These are phyloP conservation scores for Aspergillus sclerotioniger DNA, from an alignment of 495 filamentous ascomycete genomes.

Conservation along the genomic window DNA sequence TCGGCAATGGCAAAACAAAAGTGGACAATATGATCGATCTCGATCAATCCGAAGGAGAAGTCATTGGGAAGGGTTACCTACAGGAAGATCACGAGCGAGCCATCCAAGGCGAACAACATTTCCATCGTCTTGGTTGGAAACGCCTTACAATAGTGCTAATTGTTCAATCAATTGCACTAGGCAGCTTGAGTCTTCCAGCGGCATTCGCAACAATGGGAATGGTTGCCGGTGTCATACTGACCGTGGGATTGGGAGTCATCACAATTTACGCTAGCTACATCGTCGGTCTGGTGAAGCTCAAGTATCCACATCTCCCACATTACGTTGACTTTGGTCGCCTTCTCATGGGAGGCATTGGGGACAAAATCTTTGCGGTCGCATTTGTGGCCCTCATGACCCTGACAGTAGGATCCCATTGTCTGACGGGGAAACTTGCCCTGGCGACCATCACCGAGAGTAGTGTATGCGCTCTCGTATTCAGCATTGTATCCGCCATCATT, in stretches of 20 bases:
- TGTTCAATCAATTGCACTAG: slow-evolving; percentile 63
- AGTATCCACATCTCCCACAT: slow-evolving; percentile 60
- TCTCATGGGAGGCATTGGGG: slow-evolving; percentile 58
- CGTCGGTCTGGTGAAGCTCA: slow-evolving; percentile 66
- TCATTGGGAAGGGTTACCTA: neutral
- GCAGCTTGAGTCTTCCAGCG: slow-evolving; percentile 55
- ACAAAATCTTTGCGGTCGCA: slow-evolving; percentile 57
- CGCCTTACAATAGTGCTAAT: slow-evolving; percentile 48
- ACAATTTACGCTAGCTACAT: slow-evolving; percentile 70
- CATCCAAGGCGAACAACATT: slow-evolving; percentile 18
- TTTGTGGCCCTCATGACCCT: slow-evolving; percentile 67
- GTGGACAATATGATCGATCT: neutral
- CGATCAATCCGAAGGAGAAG: neutral
- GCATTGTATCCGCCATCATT: slow-evolving; percentile 58
- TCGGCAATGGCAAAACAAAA: neutral
- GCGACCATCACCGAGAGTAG: slow-evolving; percentile 58
- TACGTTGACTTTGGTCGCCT: slow-evolving; percentile 64
- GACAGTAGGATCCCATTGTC: slow-evolving; percentile 65
- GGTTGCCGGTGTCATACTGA: slow-evolving; percentile 52
- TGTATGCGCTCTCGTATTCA: slow-evolving; percentile 62
- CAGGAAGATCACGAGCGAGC: neutral
- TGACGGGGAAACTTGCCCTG: slow-evolving; percentile 68
- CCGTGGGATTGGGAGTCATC: slow-evolving; percentile 57
- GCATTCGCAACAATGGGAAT: slow-evolving; percentile 61
- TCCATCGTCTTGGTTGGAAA: slow-evolving; percentile 37